Base-by-base conservation (phyloP, 2,329 filamentous ascomycete species). In the Tolypocladium sp. region DNA sequence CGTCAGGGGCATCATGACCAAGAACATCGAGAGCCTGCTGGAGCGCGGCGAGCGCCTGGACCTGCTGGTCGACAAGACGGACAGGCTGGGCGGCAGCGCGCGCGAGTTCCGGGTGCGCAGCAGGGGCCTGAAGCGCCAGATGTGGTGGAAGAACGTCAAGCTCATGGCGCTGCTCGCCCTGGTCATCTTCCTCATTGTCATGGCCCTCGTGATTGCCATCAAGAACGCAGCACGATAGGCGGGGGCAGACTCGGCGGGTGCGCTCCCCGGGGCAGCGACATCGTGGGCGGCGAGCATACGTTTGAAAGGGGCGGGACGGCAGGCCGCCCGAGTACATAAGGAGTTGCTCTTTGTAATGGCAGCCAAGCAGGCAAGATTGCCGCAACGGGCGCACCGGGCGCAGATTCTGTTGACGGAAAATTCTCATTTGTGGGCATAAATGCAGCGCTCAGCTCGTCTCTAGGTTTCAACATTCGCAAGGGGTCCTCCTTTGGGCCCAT, bases 111-210 rank as follows among this genome's bases (percentile, higher is more conserved):
- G 94, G 57, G 87, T 97, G 22, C 82, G 93, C 65, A 95, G 90
- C 72, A 80, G 92, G 33, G 92, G 91, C 1, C 74, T 99, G 67
- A 90, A 94, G 77, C 83, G 95, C 70, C 84, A 88, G 75, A 97
- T 99, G 94, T 99, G 94, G 94, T 97, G 93, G 93, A 97, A 97
- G 86, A 97, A 99, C 73, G 83, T 96, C 53, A 95, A 95, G 78
- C 76, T 99, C 66, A 96, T 97, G 92, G 87, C 84, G 8, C 74
- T 99, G 66, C 70, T 92, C 62, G 79, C 75, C 4, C 69, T 97
- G 52, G 91, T 92, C 2, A 75, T 94, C 33, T 70, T 79, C 52
- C 70, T 86, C 62, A 82, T 86, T 64, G 66, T 85, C 53, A 66
- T 83, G 64, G 77, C 79, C n/a, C 80, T 84, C 60, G 75, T 84